These are phyloP conservation scores for Ceratocystis harringtonii DNA, from an alignment of 2,329 filamentous ascomycete species.

Conservation along the genomic window DNA sequence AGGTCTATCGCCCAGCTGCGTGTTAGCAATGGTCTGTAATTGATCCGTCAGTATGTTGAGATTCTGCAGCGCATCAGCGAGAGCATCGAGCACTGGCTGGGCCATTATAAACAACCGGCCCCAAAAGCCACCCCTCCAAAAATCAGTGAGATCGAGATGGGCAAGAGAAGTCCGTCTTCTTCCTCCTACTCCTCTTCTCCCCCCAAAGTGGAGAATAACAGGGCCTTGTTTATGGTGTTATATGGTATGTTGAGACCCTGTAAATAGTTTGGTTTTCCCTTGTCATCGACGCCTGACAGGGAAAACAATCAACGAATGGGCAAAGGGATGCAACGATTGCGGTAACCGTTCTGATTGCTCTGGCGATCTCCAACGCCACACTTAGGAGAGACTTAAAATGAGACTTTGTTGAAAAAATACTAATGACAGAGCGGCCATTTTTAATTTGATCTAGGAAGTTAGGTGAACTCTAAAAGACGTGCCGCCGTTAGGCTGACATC, in stretches of 20 bases:
- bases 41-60: conserved; percentile 4
- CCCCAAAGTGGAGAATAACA: not conserved
- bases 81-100: not conserved
- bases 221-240: not conserved
- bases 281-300: not conserved
- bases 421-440: too few species aligned
- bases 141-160: not conserved
- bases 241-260: not conserved
- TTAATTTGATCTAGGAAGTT: too few species aligned
- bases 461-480: too few species aligned
- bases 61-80: conserved; percentile 2
- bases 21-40: not conserved
- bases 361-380: not conserved
- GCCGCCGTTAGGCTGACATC: not conserved
- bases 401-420: too few species aligned
- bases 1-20: not conserved
- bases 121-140: not conserved
- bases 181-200: too few species aligned
- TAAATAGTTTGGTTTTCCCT: not conserved
- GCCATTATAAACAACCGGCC: not conserved
- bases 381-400: not conserved
- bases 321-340: not conserved
- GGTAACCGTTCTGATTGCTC: not conserved
- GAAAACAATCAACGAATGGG: not conserved
- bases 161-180: too few species aligned